Base-by-base conservation (phyloP, 345 rosid species). In the Dipteronia sinensis region DNA sequence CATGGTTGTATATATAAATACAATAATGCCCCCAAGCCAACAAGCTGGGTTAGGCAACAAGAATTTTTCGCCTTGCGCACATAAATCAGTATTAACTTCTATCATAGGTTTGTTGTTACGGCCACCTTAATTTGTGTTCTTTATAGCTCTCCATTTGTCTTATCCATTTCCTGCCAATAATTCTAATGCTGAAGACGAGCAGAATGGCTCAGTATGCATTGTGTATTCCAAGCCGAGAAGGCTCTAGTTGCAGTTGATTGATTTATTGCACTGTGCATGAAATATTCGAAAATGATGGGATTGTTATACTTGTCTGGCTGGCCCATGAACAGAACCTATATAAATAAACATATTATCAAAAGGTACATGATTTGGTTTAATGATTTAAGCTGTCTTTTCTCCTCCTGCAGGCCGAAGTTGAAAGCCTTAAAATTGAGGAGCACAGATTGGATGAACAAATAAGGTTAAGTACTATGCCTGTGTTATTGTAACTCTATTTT, bases 371-470 rank as follows among this genome's bases (percentile, higher is more conserved):
- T 71, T 78, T 75, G 51, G 16, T 22, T 72, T 49, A 29, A 22
- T 65, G 38, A 34, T 34, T 34, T 34, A 34, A 34, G 2, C 31
- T 29, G 6, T 19, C 49, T 40, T 42, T 77, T 74, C 34, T 74
- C 47, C 25, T 12, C 19, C 58, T 74, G 81, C 87, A 92, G 98
- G 95, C 94, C 65, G 97, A 91, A 85, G 90, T 92, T 76, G 92
- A 90, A 79, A 88, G 80, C 83, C 98, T 94, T 65, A 79, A 85
- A 65, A 77, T 85, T 67, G 90, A 92, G 78, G 98, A 96, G 77
- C 87, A 72, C 68, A 77, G 85, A 82, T 80, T 94, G 65, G 93
- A 90, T 85, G 90, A 85, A 69, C 89, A 83, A 65, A 89, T 86
- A 84, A 88, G 93, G 96, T 90, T 74, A 58, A 61, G 62, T n/a